phyloP scores from a whole-genome alignment of 768 basidiomycete species.

The Leccinum pellstonianum region DNA sequence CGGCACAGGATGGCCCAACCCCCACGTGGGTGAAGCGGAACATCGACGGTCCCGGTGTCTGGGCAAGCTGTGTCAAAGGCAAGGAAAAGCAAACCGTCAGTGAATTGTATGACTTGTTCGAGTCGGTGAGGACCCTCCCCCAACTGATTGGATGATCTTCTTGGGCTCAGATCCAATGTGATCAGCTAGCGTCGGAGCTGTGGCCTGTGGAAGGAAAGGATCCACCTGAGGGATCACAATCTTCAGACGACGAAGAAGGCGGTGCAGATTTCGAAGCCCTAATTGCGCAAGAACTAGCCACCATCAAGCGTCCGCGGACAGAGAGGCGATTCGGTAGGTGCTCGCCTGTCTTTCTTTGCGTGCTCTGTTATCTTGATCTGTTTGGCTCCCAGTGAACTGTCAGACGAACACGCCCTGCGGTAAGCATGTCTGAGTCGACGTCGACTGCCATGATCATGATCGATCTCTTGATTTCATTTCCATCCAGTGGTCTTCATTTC shows the following conservation, averaged over 20 bases:
- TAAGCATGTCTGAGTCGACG: conserved; percentile 27
- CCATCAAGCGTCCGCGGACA: conserved; percentile 63
- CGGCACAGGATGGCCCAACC: conserved; percentile 55
- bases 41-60: conserved; percentile 81
- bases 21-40: conserved; percentile 62
- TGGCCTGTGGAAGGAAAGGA: conserved; percentile 53
- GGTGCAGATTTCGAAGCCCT: conserved; percentile 63
- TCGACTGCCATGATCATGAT: background rate
- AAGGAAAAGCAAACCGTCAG: conserved; percentile 77
- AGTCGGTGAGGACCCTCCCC: conserved; percentile 54
- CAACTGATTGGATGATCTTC: background rate
- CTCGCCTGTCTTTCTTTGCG: background rate
- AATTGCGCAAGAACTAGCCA: conserved; percentile 67
- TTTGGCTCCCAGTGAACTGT: conserved; percentile 55
- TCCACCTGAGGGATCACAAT: conserved; percentile 24
- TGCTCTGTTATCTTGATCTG: background rate
- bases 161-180: conserved; percentile 14
- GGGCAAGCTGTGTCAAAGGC: conserved; percentile 85
- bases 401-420: conserved; percentile 80
- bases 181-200: conserved; percentile 65
- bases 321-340: conserved; percentile 65
- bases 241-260: conserved; percentile 38
- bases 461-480: conserved; percentile 1
- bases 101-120: conserved; percentile 77
- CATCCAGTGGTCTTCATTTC: conserved; percentile 72